A percentile compares a stretch with the other conserved stretches of the same genome.
These are phyloP conservation scores for Venturia asperata DNA, from an alignment of 2,329 filamentous ascomycete species.

Conservation along the genomic window DNA sequence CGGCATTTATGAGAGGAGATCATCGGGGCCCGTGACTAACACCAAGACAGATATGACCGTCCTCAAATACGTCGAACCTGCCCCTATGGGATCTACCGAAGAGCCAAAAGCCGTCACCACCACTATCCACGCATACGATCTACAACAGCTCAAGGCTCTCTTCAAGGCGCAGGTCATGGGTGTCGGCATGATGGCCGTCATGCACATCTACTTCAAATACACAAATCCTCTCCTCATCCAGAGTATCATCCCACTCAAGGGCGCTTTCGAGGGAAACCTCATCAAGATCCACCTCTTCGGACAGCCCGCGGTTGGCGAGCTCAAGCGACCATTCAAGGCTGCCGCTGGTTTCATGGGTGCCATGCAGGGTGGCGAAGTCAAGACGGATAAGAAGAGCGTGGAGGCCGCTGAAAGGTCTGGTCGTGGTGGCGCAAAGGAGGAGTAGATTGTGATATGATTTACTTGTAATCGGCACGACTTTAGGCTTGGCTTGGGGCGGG, in stretches of 20 bases:
- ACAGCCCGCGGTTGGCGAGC: slow-evolving; percentile 76
- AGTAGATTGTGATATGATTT: slow-evolving; percentile 31
- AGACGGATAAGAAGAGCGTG: slow-evolving; percentile 67
- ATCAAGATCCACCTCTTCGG: slow-evolving; percentile 93
- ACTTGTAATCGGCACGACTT: not conserved
- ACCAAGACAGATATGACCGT: slow-evolving; percentile 75
- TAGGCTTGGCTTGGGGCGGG: not conserved
- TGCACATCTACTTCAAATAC: slow-evolving; percentile 99
- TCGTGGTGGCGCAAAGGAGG: slow-evolving; percentile 46
- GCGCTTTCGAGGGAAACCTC: slow-evolving; percentile 88
- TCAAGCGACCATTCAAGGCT: slow-evolving; percentile 94
- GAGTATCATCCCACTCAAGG: slow-evolving; percentile 96
- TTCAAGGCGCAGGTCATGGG: slow-evolving; percentile 94
- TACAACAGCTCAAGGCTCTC: slow-evolving; percentile 71
- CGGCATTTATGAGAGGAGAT: not conserved
- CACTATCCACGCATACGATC: slow-evolving; percentile 92
- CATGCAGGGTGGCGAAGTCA: slow-evolving; percentile 63
- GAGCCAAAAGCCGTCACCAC: slow-evolving; percentile 95
- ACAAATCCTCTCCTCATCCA: slow-evolving; percentile 98
- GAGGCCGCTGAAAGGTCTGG: slow-evolving; percentile 46
- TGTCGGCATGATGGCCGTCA: slow-evolving; percentile 94
- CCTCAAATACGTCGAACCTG: slow-evolving; percentile 96
- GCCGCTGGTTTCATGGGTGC: slow-evolving; percentile 73
- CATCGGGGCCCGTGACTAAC: slow-evolving; percentile 22
- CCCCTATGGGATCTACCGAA: slow-evolving; percentile 86